Evolutionary conservation across 106 monocot genomes (phyloP).

Genomic region (Allium fistulosum): DNA sequence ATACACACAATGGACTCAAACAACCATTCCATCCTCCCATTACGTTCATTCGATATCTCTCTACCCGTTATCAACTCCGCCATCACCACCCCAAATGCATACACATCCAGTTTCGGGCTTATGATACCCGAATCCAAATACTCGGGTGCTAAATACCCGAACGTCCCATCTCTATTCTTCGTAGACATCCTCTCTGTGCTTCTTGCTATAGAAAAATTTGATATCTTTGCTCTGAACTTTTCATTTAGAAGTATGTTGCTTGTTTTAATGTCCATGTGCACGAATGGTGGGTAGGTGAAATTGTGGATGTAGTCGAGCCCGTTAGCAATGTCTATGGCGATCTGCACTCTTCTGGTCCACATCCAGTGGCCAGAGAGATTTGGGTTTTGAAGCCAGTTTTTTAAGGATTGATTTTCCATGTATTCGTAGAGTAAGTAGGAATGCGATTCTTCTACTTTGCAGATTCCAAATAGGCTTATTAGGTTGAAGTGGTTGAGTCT

Average conservation of each 20-base stretch:
- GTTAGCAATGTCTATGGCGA: conserved; percentile 32
- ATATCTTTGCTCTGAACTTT: conserved; percentile 20
- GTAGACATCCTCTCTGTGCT: conserved; percentile 4
- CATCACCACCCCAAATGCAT: conserved; percentile 26
- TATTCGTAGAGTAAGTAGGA: conserved; percentile 20
- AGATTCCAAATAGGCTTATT: conserved; percentile 15
- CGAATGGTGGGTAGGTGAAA: conserved; percentile 15
- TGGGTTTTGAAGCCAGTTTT: conserved; percentile 17
- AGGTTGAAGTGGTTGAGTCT: conserved; percentile 32
- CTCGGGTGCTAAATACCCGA: conserved; percentile 28
- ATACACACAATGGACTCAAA: conserved; percentile 6
- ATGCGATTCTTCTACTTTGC: conserved; percentile 8
- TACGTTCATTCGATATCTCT: neutral
- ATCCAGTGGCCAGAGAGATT: conserved; percentile 3
- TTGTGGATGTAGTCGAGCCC: conserved; percentile 40
- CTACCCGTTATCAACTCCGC: conserved; percentile 20
- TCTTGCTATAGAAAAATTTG: conserved; percentile 18
- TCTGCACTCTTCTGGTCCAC: conserved; percentile 16
- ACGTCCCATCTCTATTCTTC: conserved; percentile 9
- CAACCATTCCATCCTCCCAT: conserved; percentile 15
- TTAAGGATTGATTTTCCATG: conserved; percentile 23
- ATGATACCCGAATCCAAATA: conserved; percentile 16
- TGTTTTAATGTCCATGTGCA: conserved; percentile 27
- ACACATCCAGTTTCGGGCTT: conserved; percentile 32
- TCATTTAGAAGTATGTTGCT: conserved; percentile 27